Evolutionary conservation across 1,284 basidiomycete species (phyloP), one percentile per base, ranked within the genome.

Genomic region (Fomitopsis schrenkii): DNA sequence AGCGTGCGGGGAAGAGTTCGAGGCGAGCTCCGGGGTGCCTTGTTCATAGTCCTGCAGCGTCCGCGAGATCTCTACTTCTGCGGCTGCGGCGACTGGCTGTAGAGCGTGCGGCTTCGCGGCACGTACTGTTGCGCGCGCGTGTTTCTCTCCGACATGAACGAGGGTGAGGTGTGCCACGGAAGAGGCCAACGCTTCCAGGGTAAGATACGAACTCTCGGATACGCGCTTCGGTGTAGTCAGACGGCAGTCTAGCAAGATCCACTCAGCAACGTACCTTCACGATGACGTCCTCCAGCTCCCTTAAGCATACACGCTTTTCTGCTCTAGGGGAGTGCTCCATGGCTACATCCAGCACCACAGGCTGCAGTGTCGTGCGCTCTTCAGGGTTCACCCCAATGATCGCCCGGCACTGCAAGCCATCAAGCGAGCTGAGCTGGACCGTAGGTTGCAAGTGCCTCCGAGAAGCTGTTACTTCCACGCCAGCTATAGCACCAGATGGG

Each of bases 51-150:
- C 77, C 4, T 58, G 55, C 35, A 69, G 70, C 5, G 71, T 74
- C 6, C 88, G 80, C 1, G 79, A 78, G 12, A 92, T 81, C 66
- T 83, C 79, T 15, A 92, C 83, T 59, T 84, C 82, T 0, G 89
- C 83, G 36, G 81, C 83, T 35, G 77, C 77, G 2, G 92, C 92
- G 63, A 86, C 22, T 17, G 52, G 88, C 46, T 88, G 83, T 28
- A 95, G 77, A 0, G 93, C 93, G 38, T 83, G 84, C 2, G 91
- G 91, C 72, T 95, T 95, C 12, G 87, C 83, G 8, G 88, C 81
- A n/a, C 82, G 81, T 30, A 94, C 80, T 0, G 79, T 83, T 8
- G 88, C 79, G 19, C 69, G 66, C 19, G 77, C 72, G 6, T 73
- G 53, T 10, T 57, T 28, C 1, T 60, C 63, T 5, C 48, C 59